Percentiles rank a stretch among this genome's conserved stretches.
Evolutionary conservation across 2,329 filamentous ascomycete genomes (phyloP).

Genomic region (Penicillium janthinellum): DNA sequence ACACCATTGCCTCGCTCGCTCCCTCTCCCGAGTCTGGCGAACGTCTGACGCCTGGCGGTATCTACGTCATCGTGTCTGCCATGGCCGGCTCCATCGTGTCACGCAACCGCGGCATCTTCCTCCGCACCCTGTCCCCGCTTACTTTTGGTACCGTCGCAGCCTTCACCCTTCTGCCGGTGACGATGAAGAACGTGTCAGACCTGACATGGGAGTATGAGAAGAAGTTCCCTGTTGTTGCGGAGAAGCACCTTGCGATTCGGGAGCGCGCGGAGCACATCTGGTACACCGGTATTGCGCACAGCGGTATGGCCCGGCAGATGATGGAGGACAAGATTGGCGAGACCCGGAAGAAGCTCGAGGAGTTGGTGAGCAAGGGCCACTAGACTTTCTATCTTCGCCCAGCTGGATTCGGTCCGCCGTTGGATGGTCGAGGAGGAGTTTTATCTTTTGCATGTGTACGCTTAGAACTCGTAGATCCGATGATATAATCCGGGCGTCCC

Average conservation of each 20-base stretch:
- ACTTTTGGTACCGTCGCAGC: constrained; percentile 80
- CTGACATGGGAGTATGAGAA: constrained; percentile 92
- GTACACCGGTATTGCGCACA: constrained; percentile 74
- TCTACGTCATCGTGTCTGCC: constrained; percentile 90
- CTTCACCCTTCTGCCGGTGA: constrained; percentile 82
- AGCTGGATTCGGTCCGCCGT: constrained; percentile 15
- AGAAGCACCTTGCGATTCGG: constrained; percentile 74
- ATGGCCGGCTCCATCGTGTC: constrained; percentile 94
- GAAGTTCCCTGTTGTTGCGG: constrained; percentile 77
- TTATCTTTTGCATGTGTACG: constrained; percentile 32
- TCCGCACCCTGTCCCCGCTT: constrained; percentile 75
- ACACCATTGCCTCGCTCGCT: constrained; percentile 83
- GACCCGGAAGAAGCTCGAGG: constrained; percentile 75
- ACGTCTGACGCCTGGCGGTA: constrained; percentile 80
- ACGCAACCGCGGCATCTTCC: constrained; percentile 80
- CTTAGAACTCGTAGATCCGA: constrained; percentile 34
- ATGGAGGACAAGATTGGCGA: constrained; percentile 79
- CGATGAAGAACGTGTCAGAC: constrained; percentile 84
- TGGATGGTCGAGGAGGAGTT: constrained; percentile 17
- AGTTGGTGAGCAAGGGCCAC: constrained; percentile 89
- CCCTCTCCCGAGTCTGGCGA: constrained; percentile 84
- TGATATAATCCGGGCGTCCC: constrained; percentile 28
- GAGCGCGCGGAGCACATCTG: constrained; percentile 69
- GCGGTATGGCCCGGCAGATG: constrained; percentile 68
- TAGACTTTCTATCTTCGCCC: constrained; percentile 44